A percentile compares a stretch with the other conserved stretches of the same genome.
phyloP scores from a whole-genome alignment of 2,329 filamentous ascomycete species.

The Cercospora sesami region DNA sequence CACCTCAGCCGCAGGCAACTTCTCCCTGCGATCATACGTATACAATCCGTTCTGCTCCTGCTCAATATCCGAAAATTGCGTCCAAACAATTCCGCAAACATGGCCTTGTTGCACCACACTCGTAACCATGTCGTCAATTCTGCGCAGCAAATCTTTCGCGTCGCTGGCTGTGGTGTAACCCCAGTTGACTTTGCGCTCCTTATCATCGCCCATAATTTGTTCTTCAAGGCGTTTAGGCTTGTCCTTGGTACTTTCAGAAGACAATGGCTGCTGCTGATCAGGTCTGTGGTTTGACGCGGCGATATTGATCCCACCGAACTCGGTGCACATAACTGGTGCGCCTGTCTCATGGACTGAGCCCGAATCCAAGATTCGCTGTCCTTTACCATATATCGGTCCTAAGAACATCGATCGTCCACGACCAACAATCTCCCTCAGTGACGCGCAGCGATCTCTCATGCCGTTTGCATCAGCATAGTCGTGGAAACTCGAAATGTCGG shows the following conservation, averaged over 20 bases:
- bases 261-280: slow-evolving; percentile 16
- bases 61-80: slow-evolving; percentile 63
- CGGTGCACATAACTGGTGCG: slow-evolving; percentile 64
- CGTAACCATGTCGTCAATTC: slow-evolving; percentile 60
- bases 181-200: slow-evolving; percentile 53
- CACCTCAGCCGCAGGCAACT: slow-evolving; percentile 59
- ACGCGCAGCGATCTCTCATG: slow-evolving; percentile 57
- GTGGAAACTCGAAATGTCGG: slow-evolving; percentile 67
- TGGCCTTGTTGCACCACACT: slow-evolving; percentile 59
- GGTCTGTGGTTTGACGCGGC: slow-evolving; percentile 47
- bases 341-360: slow-evolving; percentile 55
- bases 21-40: slow-evolving; percentile 61
- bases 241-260: slow-evolving; percentile 47
- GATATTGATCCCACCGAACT: slow-evolving; percentile 70
- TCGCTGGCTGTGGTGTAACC: slow-evolving; percentile 67
- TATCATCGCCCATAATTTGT: slow-evolving; percentile 52
- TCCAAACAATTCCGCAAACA: slow-evolving; percentile 65
- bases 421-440: slow-evolving; percentile 58
- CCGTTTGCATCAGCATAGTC: slow-evolving; percentile 63
- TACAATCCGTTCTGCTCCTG: slow-evolving; percentile 69
- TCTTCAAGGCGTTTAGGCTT: slow-evolving; percentile 59
- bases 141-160: slow-evolving; percentile 58
- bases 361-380: slow-evolving; percentile 42
- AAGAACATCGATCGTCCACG: slow-evolving; percentile 58
- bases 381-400: slow-evolving; percentile 44